A percentile compares a stretch with the other conserved stretches of the same genome.
These are phyloP conservation scores for Taphrina communis DNA, from an alignment of 1,139 yeast species.

Conservation along the genomic window DNA sequence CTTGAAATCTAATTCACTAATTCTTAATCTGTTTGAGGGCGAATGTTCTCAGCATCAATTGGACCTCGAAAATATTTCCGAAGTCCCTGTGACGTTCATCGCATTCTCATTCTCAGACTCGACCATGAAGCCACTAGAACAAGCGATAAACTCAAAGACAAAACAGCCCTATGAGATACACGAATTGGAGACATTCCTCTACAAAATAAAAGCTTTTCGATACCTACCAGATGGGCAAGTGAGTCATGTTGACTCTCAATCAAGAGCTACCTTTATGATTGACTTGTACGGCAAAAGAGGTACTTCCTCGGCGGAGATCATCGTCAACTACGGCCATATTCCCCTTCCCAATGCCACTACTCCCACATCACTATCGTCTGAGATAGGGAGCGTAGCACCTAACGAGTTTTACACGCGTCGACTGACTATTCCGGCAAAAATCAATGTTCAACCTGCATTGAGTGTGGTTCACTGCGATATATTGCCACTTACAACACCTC, in stretches of 20 bases:
- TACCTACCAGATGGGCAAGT: conserved; percentile 35
- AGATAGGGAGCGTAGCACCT: not conserved
- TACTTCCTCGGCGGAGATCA: conserved; percentile 67
- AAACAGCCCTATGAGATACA: conserved; percentile 66
- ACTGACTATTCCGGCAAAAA: conserved; percentile 66
- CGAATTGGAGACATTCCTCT: conserved; percentile 74
- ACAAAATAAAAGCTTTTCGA: conserved; percentile 64
- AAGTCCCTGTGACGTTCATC: conserved; percentile 61
- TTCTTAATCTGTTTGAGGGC: conserved; percentile 83
- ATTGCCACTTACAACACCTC: conserved; percentile 56
- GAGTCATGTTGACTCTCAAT: conserved; percentile 45
- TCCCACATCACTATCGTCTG: conserved; percentile 1
- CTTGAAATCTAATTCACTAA: conserved; percentile 54
- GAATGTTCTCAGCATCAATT: conserved; percentile 63
- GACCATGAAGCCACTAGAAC: conserved; percentile 67
- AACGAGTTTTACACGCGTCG: conserved; percentile 57
- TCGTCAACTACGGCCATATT: conserved; percentile 67
- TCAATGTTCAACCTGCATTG: conserved; percentile 72
- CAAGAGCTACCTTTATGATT: conserved; percentile 56
- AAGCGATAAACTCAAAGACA: conserved; percentile 51
- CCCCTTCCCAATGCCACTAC: conserved; percentile 30
- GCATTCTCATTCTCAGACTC: conserved; percentile 75
- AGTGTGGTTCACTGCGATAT: conserved; percentile 78
- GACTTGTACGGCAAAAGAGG: conserved; percentile 76
- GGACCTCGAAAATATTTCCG: conserved; percentile 63